Percentiles rank a stretch among this genome's conserved stretches.
These are phyloP conservation scores for Oryza australiensis DNA, from an alignment of 176 grass and related monocot genomes.

Conservation along the genomic window DNA sequence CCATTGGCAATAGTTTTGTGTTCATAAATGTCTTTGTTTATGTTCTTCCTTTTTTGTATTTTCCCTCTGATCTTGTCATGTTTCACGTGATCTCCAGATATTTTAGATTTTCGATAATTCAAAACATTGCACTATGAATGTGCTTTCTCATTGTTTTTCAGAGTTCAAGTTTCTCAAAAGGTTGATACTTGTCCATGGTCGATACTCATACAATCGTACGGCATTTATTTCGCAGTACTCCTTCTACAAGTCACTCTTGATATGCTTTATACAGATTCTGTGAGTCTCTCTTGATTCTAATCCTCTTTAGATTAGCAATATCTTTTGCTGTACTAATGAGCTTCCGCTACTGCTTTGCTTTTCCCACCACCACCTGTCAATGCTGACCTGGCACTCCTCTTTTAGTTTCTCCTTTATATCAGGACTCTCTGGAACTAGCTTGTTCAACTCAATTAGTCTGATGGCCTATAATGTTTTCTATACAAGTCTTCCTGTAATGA, in stretches of 20 bases:
- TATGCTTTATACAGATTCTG: constrained; percentile 96
- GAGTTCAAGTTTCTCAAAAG: constrained; percentile 93
- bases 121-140: constrained; percentile 4
- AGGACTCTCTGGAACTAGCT: constrained; percentile 82
- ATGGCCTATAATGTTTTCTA: constrained; percentile 99
- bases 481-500: constrained; percentile 80
- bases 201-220: constrained; percentile 91
- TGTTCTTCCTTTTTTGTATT: not conserved
- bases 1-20: not conserved
- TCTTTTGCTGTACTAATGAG: constrained; percentile 14
- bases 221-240: constrained; percentile 95
- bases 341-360: not conserved
- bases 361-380: not conserved
- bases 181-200: constrained; percentile 92
- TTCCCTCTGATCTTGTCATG: not conserved
- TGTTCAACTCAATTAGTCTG: constrained; percentile 85
- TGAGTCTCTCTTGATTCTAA: constrained; percentile 37
- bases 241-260: constrained; percentile 90
- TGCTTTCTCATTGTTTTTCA: constrained; percentile 45
- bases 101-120: constrained; percentile 9
- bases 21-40: not conserved
- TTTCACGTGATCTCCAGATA: constrained; percentile 19
- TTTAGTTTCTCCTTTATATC: constrained; percentile 77
- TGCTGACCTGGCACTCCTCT: constrained; percentile 27
- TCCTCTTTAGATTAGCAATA: constrained; percentile 23